Percentiles rank a stretch among this genome's conserved stretches.
Conservation (phyloP, 2,329 filamentous ascomycete genomes). For the Monosporascus sp. region DNA sequence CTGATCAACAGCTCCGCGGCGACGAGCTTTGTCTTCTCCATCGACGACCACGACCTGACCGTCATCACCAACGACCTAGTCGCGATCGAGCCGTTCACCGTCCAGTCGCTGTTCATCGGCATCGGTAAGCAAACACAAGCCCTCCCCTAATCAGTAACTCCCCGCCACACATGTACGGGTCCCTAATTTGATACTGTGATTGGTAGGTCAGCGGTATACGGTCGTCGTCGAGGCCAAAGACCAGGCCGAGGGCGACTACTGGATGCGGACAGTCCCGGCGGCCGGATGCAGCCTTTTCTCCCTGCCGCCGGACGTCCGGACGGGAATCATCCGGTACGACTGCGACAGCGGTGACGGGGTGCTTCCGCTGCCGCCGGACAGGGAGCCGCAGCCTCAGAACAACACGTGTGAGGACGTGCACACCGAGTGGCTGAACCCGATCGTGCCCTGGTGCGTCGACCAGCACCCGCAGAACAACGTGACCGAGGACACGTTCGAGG, state of each 20-base stretch:
- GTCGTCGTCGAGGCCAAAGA: conserved; percentile 17
- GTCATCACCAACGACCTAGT: conserved; percentile 45
- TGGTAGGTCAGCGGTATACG: conserved; percentile 24
- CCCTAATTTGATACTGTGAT: conserved; percentile 19
- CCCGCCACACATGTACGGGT: no score
- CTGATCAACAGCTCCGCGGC: conserved; percentile 41
- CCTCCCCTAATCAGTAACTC: conserved; percentile 18
- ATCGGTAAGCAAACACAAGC: conserved; percentile 27
- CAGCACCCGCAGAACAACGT: conserved; percentile 14
- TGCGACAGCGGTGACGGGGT: conserved; percentile 4
- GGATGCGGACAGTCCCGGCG: conserved; percentile 21
- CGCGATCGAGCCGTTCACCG: conserved; percentile 41
- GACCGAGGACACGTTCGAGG: conserved; percentile 13
- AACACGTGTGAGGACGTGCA: conserved; percentile 9
- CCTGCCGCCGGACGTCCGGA: conserved; percentile 10
- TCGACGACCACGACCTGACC: conserved; percentile 42
- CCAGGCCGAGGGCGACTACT: conserved; percentile 14
- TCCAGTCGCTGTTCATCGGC: conserved; percentile 37
- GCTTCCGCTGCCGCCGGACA: conserved; percentile 21
- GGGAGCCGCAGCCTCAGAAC: conserved; percentile 2
- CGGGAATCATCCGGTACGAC: conserved; percentile 22
- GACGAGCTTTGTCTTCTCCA: conserved; percentile 35
- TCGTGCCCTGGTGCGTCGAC: conserved; percentile 13
- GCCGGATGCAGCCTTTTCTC: conserved; percentile 7
- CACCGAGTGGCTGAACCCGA: conserved; percentile 9